phyloP scores from a whole-genome alignment of 257 asterid genomes.

The Catharanthus roseus region DNA sequence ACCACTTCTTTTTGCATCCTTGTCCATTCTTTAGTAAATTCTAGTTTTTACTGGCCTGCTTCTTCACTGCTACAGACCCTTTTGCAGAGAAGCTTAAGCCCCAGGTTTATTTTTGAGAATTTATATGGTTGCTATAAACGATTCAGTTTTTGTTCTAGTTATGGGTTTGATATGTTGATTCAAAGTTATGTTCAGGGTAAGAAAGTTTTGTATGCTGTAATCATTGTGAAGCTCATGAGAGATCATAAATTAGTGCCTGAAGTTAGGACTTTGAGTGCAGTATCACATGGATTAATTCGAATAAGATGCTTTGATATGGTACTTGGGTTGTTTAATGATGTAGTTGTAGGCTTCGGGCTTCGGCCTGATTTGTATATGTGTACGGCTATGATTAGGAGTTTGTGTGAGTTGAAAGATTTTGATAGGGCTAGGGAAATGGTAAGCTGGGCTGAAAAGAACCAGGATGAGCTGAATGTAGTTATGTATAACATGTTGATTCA shows the following conservation, averaged over 20 bases:
- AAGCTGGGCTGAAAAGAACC: constrained; percentile 39
- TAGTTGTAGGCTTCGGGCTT: constrained; percentile 32
- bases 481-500: constrained; percentile 76
- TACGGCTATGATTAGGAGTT: constrained; percentile 66
- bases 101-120: constrained; percentile 41
- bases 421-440: constrained; percentile 60
- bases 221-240: constrained; percentile 54
- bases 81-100: constrained; percentile 43
- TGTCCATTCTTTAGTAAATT: constrained; percentile 68
- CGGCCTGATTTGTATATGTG: constrained; percentile 49
- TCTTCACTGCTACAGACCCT: constrained; percentile 79
- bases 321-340: constrained; percentile 50
- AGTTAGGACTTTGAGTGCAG: constrained; percentile 71
- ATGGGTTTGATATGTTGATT: constrained; percentile 70
- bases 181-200: constrained; percentile 62
- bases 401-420: constrained; percentile 62
- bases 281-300: constrained; percentile 55
- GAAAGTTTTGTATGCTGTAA: constrained; percentile 54
- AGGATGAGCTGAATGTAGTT: constrained; percentile 47
- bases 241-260: constrained; percentile 65
- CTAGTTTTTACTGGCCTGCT: constrained; percentile 86
- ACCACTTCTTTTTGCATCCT: constrained; percentile 70
- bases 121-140: constrained; percentile 43
- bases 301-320: constrained; percentile 60
- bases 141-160: constrained; percentile 40